Evolutionary conservation across 805 yeast species (phyloP), one percentile per base, ranked within the genome.

Genomic region (Candida khao-thaluensis): DNA sequence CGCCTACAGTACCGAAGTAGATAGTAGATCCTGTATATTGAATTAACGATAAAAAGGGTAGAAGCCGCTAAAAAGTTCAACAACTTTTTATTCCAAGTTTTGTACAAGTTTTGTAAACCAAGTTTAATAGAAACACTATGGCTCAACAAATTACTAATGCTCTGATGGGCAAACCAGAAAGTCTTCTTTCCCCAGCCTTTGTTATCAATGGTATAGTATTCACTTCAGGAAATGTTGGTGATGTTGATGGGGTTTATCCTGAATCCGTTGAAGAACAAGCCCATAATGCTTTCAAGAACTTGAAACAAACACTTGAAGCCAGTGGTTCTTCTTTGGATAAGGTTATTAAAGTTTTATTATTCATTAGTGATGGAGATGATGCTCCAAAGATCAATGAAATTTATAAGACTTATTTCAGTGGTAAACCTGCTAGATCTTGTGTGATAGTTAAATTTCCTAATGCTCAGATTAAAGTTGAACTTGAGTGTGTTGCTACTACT

Each of bases 391-490:
- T 76, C 42, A 76, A 75, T 55, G 52, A 59, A 28, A 60, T 74
- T 33, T 76, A 74, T 51, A 53, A 52, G 15, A 61, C 66, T 44
- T 61, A 64, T 52, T 69, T 76, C 58, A 62, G 66, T 2, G 50
- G 59, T 22, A 58, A 60, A 44, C 81, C 81, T 17, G 74, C 76
- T 7, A 66, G 81, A 60, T 67, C 74, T 27, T 71, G 76, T 49
- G 57, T 76, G 30, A 59, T 71, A 32, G 79, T 72, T 18, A 62
- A 53, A 6, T 74, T 76, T 60, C 76, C 77, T 38, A 65, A 72
- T 50, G 59, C 66, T 8, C 47, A 53, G 7, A 41, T 74, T 35
- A 64, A 70, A 45, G 71, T 76, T 33, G 81, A 76, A 51, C 45
- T 74, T 37, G 80, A 75, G 48, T 62, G 69, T 39, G 57, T 74